phyloP scores from a whole-genome alignment of 495 filamentous ascomycete species.

The Lepraria neglecta region DNA sequence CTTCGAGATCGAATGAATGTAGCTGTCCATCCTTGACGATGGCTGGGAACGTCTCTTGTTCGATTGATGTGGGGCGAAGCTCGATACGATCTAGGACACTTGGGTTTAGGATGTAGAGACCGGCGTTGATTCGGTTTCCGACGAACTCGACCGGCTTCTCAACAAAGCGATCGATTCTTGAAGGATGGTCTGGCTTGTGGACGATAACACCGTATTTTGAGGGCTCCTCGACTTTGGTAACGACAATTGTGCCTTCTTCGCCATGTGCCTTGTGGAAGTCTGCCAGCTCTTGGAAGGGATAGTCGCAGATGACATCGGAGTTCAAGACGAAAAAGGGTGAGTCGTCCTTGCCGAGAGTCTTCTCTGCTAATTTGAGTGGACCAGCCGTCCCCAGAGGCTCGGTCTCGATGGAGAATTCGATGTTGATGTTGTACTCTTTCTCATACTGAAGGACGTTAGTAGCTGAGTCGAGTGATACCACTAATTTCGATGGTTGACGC shows the following conservation, averaged over 20 bases:
- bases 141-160: constrained; percentile 99
- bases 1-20: constrained; percentile 96
- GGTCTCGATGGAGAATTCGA: constrained; percentile 92
- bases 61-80: constrained; percentile 96
- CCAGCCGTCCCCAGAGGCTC: constrained; percentile 96
- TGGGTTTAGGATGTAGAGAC: constrained; percentile 97
- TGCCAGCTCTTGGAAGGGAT: constrained; percentile 84
- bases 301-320: constrained; percentile 97
- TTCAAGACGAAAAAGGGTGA: constrained; percentile 98
- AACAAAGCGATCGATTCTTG: constrained; percentile 96
- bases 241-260: constrained; percentile 95
- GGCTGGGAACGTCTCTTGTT: constrained; percentile 98
- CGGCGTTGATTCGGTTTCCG: constrained; percentile 98
- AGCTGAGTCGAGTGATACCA: not conserved
- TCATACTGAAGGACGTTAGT: constrained; percentile 59
- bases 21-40: constrained; percentile 86
- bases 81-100: constrained; percentile 87
- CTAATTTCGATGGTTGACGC: constrained; percentile 16
- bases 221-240: constrained; percentile 98
- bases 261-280: constrained; percentile 85
- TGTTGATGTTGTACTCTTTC: constrained; percentile 81
- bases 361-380: constrained; percentile 91
- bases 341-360: constrained; percentile 88
- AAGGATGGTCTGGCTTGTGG: constrained; percentile 88
- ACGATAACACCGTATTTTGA: constrained; percentile 99